Percentiles rank a stretch among this genome's conserved stretches.
Conservation (phyloP, 495 filamentous ascomycete species). For the Penicillium dipodomyicola region DNA sequence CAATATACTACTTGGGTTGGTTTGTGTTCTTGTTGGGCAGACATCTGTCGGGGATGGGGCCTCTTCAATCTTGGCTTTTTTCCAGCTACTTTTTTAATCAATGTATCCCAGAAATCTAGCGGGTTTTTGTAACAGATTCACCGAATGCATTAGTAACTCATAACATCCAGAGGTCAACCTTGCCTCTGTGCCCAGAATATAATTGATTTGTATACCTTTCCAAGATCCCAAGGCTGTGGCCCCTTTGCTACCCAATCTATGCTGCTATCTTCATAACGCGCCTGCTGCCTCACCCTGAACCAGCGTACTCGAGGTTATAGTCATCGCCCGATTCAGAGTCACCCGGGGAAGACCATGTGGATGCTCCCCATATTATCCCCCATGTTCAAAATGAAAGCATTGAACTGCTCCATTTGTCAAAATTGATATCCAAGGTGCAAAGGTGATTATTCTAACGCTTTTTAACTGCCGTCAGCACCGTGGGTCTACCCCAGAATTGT, state of each 20-base stretch:
- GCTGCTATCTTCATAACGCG: neutral
- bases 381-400: too few species aligned
- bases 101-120: neutral
- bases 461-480: neutral
- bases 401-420: too few species aligned
- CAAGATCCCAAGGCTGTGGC: neutral
- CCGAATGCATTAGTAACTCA: neutral
- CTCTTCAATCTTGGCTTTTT: conserved; percentile 3
- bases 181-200: neutral
- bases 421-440: neutral
- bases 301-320: neutral
- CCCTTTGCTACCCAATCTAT: neutral
- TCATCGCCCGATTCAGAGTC: neutral
- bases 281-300: too few species aligned
- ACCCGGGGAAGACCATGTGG: neutral
- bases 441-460: neutral
- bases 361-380: neutral
- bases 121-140: neutral
- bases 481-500: neutral
- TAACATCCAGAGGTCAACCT: too few species aligned
- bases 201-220: neutral
- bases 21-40: conserved; percentile 12
- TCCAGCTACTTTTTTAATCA: conserved; percentile 13
- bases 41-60: neutral
- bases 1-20: conserved; percentile 21